These are phyloP conservation scores for Penicillium waksmanii DNA, from an alignment of 495 filamentous ascomycete species.

Conservation along the genomic window DNA sequence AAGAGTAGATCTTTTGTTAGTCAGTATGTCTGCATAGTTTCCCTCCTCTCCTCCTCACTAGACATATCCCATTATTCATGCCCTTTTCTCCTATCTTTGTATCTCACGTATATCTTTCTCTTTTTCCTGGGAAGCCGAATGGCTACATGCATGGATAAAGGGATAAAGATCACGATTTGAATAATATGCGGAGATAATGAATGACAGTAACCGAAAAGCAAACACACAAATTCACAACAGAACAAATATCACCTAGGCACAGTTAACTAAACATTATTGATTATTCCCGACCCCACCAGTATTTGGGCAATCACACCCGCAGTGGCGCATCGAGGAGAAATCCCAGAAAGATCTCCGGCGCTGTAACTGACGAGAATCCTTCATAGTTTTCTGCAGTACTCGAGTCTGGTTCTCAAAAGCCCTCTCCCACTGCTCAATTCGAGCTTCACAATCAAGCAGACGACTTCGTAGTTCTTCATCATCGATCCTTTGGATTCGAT, in stretches of 20 bases:
- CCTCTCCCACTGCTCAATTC: conserved; percentile 32
- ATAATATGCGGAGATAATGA: background rate
- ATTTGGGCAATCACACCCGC: conserved; percentile 7
- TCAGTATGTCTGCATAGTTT: no score
- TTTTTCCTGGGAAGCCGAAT: background rate
- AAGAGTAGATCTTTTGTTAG: no score
- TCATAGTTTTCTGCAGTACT: conserved; percentile 30
- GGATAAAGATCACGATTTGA: no score
- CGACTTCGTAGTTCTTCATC: conserved; percentile 36
- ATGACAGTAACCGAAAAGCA: background rate
- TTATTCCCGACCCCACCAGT: conserved; percentile 5
- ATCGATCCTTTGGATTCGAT: conserved; percentile 25
- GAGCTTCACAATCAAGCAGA: conserved; percentile 37
- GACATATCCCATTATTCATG: no score
- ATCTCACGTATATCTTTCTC: background rate
- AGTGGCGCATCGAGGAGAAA: conserved; percentile 11
- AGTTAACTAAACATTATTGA: conserved; percentile 8
- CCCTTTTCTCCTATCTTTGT: no score
- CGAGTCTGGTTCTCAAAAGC: conserved; percentile 22
- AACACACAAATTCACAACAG: background rate
- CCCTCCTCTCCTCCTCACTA: no score
- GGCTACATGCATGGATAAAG: background rate
- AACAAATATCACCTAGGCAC: background rate
- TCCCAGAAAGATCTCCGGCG: conserved; percentile 12
- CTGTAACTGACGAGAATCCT: conserved; percentile 23